Conservation (phyloP, 495 filamentous ascomycete species). For the Amorphotheca resinae region DNA sequence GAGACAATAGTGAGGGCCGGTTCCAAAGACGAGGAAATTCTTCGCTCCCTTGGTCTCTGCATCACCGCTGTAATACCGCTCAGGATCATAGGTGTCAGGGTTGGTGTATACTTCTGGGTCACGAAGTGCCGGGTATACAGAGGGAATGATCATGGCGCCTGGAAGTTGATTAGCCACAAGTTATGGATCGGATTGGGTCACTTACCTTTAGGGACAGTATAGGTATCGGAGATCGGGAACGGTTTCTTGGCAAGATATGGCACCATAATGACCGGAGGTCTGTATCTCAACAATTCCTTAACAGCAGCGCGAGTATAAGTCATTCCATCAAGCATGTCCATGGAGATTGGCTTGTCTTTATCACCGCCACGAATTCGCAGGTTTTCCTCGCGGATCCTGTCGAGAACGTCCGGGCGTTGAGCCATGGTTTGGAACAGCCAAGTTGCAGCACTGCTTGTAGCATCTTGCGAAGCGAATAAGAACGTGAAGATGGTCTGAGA, state of each 20-base stretch:
- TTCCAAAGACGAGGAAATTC: slow-evolving; percentile 97
- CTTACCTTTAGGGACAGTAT: slow-evolving; percentile 74
- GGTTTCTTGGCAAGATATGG: slow-evolving; percentile 91
- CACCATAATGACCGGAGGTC: slow-evolving; percentile 95
- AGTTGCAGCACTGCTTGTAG: slow-evolving; percentile 81
- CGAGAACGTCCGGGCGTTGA: slow-evolving; percentile 82
- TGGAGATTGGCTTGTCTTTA: slow-evolving; percentile 51
- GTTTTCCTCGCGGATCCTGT: slow-evolving; percentile 88
- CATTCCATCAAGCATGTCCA: slow-evolving; percentile 82
- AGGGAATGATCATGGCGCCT: slow-evolving; percentile 88
- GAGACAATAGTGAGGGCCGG: slow-evolving; percentile 91
- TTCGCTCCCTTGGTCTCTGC: slow-evolving; percentile 80
- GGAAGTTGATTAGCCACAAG: slow-evolving; percentile 1
- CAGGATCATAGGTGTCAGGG: slow-evolving; percentile 80
- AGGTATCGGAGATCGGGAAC: slow-evolving; percentile 84
- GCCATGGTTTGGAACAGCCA: slow-evolving; percentile 96
- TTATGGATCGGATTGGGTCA: neutral
- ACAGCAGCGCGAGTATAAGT: slow-evolving; percentile 87
- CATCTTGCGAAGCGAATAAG: slow-evolving; percentile 95
- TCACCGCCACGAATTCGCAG: slow-evolving; percentile 66
- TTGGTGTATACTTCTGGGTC: slow-evolving; percentile 88
- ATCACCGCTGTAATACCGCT: slow-evolving; percentile 82
- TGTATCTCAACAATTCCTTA: slow-evolving; percentile 87
- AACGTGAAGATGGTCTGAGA: slow-evolving; percentile 94
- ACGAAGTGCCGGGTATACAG: slow-evolving; percentile 79